These are phyloP conservation scores for Porogramme epimiltina DNA, from an alignment of 1,284 basidiomycete species.

Conservation along the genomic window DNA sequence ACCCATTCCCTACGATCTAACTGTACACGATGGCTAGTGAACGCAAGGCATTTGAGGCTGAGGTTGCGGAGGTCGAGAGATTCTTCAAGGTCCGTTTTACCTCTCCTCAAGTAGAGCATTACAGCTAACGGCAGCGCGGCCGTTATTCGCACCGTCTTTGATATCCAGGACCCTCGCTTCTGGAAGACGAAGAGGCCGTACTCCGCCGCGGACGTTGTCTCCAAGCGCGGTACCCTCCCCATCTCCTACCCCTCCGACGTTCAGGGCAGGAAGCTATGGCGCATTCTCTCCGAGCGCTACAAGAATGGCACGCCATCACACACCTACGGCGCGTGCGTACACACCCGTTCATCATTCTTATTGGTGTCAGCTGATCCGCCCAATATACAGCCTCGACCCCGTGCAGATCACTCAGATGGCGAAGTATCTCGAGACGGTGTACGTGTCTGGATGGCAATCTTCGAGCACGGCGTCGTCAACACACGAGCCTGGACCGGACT, in stretches of 20 bases:
- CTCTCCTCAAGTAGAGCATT: not conserved
- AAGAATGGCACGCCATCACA: slow-evolving; percentile 80
- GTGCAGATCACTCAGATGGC: slow-evolving; percentile 99
- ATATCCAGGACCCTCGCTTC: slow-evolving; percentile 80
- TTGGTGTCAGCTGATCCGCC: not conserved
- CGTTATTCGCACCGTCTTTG: slow-evolving; percentile 6
- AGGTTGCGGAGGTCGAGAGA: slow-evolving; percentile 55
- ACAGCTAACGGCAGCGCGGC: slow-evolving; percentile 1
- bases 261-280: slow-evolving; percentile 88
- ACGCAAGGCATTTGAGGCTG: slow-evolving; percentile 42
- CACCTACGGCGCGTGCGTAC: slow-evolving; percentile 95
- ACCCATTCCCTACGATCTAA: not conserved
- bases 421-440: slow-evolving; percentile 96
- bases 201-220: slow-evolving; percentile 90
- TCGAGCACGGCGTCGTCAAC: slow-evolving; percentile 91
- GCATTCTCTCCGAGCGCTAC: slow-evolving; percentile 67
- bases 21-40: slow-evolving; percentile 49
- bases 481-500: slow-evolving; percentile 97
- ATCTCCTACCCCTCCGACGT: slow-evolving; percentile 88
- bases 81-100: slow-evolving; percentile 84
- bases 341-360: not conserved
- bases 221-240: slow-evolving; percentile 88
- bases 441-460: slow-evolving; percentile 97
- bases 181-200: slow-evolving; percentile 86
- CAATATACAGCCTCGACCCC: slow-evolving; percentile 78